phyloP scores from a whole-genome alignment of 1,284 basidiomycete species.

The Ganoderma sinense region DNA sequence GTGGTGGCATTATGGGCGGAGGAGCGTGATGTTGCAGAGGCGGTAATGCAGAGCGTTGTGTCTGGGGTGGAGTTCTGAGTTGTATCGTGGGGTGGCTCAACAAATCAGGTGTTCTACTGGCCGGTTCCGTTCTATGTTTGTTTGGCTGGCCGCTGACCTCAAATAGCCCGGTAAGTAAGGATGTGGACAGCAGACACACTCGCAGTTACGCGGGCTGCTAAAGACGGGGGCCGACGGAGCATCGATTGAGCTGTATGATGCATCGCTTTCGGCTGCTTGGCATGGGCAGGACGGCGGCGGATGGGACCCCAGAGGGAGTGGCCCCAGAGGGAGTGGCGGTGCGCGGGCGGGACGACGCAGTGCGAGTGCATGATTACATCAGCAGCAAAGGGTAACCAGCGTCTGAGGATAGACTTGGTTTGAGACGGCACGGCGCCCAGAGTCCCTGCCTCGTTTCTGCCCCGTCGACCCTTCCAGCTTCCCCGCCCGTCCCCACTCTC shows the following conservation, averaged over 20 bases:
- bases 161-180: no score
- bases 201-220: neutral
- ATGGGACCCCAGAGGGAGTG: no score
- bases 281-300: no score
- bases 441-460: constrained; percentile 23
- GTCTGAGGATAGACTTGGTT: neutral
- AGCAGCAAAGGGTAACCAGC: neutral
- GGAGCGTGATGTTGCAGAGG: constrained; percentile 59
- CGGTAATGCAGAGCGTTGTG: constrained; percentile 47
- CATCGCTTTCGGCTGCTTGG: no score
- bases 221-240: neutral
- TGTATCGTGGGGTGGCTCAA: neutral
- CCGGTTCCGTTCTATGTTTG: neutral
- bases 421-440: neutral
- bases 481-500: constrained; percentile 9
- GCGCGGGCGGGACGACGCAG: neutral
- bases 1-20: constrained; percentile 51
- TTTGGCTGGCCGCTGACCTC: no score
- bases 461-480: no score
- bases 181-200: neutral
- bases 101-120: neutral
- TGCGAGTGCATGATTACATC: neutral
- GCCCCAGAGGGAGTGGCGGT: no score
- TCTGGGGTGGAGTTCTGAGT: constrained; percentile 37
- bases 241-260: no score